Base-by-base conservation (phyloP, 2,329 filamentous ascomycete species). In the Ophiosphaerella korrae region DNA sequence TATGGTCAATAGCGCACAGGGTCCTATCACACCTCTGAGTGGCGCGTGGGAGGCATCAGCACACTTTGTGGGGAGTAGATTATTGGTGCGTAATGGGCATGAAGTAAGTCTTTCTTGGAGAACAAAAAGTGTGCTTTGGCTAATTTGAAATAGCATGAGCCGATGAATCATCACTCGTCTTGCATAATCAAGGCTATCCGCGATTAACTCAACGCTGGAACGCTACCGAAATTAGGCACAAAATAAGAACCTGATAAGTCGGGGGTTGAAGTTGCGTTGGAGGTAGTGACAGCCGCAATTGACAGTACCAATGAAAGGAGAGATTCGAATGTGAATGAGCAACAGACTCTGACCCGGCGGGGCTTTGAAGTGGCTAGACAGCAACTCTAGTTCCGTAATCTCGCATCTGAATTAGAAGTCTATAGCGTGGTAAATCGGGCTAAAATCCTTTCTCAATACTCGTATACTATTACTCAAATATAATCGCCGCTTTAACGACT, bases 401-500 rank as follows among this genome's bases (percentile, higher is more conserved):
- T 29, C 11, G 26, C 7, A 11, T 29, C 26, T 29, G 26, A 11
- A 29, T 29, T 29, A 29, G 11, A 11, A 7, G 7, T 14, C 34
- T 36, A 16, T 3, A 21, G 3, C 18, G 18, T 21, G 18, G 18
- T 4, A 21, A 21, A 21, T 21, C 5, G 18, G 18, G 18, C 5
- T 4, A 4, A 21, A 21, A 3, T 21, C 4, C n/a, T 36, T 36
- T 8, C 12, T 6, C 5, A 36, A 14, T 14, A 2, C n/a, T 18
- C 9, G 5, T 34, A 21, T 34, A 16, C 14, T 11, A 7, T 34
- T 24, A 61, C 2, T 89, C 86, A 63, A 88, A 89, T 40, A 85
- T 82, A 70, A 90, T 89, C 13, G 85, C 86, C 45, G 87, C 87
- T 79, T 90, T 90, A 69, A 90, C 88, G 52, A 86, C 87, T 45